A percentile compares a stretch with the other conserved stretches of the same genome.
Conservation (phyloP, 352 stramenopile species). For the Phytophthora fragariaefolia region DNA sequence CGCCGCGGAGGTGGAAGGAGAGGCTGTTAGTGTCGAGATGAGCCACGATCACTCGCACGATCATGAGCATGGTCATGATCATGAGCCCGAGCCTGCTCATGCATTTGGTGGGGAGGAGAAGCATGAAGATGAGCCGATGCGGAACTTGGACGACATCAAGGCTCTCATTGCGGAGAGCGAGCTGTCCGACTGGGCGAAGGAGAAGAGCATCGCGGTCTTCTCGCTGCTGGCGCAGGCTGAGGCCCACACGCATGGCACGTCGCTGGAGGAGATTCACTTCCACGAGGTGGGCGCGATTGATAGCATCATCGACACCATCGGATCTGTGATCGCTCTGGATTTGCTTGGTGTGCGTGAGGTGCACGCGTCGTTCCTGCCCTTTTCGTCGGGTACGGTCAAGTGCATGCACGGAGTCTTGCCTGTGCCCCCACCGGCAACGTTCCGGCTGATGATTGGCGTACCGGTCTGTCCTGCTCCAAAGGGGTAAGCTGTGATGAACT, state of each 20-base stretch:
- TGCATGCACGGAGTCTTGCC: conserved; percentile 96
- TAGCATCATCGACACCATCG: conserved; percentile 97
- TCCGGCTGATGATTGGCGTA: conserved; percentile 94
- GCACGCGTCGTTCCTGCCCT: conserved; percentile 83
- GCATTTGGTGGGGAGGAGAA: conserved; percentile 14
- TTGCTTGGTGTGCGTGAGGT: conserved; percentile 91
- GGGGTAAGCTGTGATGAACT: conserved; percentile 51
- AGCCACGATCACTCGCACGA: conserved; percentile 30
- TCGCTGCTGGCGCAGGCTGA: conserved; percentile 93
- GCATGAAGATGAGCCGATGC: conserved; percentile 73
- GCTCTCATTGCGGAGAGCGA: conserved; percentile 80
- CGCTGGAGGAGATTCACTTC: conserved; percentile 95
- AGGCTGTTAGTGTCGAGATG: conserved; percentile 19
- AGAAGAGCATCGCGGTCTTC: conserved; percentile 92
- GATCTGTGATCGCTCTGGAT: conserved; percentile 93
- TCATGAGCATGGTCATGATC: conserved; percentile 50
- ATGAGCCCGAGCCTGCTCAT: conserved; percentile 28
- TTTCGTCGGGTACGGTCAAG: conserved; percentile 94
- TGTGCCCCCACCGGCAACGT: conserved; percentile 94
- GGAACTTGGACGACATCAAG: conserved; percentile 93
- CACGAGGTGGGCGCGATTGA: conserved; percentile 98
- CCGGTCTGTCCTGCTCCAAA: conserved; percentile 92
- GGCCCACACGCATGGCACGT: conserved; percentile 93
- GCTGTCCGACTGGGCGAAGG: conserved; percentile 90
- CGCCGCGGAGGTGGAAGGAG: conserved; percentile 2